These are phyloP conservation scores for Solanum piurae DNA, from an alignment of 257 asterid genomes.

Conservation along the genomic window DNA sequence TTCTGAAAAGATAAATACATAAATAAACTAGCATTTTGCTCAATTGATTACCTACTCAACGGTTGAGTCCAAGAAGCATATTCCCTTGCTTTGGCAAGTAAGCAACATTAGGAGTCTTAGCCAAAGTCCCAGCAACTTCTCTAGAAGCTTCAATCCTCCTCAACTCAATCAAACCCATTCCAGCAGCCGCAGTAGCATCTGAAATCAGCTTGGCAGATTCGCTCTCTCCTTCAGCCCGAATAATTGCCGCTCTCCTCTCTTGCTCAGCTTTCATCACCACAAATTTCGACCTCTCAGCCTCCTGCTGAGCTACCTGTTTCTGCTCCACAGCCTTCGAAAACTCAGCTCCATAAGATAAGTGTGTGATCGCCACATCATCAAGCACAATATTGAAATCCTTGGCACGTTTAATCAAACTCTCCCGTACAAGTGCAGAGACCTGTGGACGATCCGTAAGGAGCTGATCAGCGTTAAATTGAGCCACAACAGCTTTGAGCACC, in stretches of 20 bases:
- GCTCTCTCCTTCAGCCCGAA: constrained; percentile 43
- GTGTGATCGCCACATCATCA: constrained; percentile 94
- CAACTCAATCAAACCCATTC: constrained; percentile 33
- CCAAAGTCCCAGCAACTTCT: constrained; percentile 32
- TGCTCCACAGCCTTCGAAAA: constrained; percentile 94
- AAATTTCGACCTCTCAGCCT: constrained; percentile 90
- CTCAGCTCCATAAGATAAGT: constrained; percentile 82
- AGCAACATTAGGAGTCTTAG: constrained; percentile 26
- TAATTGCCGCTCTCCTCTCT: constrained; percentile 23
- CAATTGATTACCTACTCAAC: constrained; percentile 13
- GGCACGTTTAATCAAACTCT: constrained; percentile 71
- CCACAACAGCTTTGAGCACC: constrained; percentile 84
- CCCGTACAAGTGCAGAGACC: constrained; percentile 86
- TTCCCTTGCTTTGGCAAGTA: constrained; percentile 29
- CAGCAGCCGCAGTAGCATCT: constrained; percentile 34
- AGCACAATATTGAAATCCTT: constrained; percentile 80
- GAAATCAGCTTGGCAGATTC: constrained; percentile 42
- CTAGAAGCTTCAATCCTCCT: constrained; percentile 37
- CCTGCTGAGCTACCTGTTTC: constrained; percentile 99
- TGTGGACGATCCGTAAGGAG: constrained; percentile 87
- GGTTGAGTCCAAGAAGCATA: constrained; percentile 33
- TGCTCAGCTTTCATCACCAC: constrained; percentile 86
- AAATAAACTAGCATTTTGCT: background rate
- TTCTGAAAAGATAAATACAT: background rate
- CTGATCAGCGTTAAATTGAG: constrained; percentile 93